Evolutionary conservation across 441 rosid genomes (phyloP), one percentile per base, ranked within the genome.

Genomic region (Populus trichocarpa): DNA sequence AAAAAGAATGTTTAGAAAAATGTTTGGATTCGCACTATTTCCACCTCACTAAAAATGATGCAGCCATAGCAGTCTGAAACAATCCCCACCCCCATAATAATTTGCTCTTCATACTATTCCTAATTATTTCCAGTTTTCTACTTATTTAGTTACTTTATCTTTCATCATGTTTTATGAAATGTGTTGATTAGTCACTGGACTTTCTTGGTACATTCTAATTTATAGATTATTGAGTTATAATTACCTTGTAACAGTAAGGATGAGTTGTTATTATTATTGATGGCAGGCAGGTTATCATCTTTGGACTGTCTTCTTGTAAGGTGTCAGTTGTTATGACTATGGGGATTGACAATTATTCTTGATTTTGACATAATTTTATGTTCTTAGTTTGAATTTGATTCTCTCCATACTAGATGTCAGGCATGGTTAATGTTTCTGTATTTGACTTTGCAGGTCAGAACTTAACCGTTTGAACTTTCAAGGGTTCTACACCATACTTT

Each of bases 401-500:
- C 57, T 46, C 57, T 46, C 57, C 20, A 46, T 46, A 14, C 57
- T 14, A 46, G 57, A 46, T 46, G 57, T 14, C 57, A 46, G 57
- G 57, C 57, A 14, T 46, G 20, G 18, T 46, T 13, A 46, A 46
- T 46, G 74, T 79, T 70, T 46, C 38, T 50, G 38, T 72, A 42
- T 70, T 71, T 53, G 50, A 53, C 77, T 63, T 85, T 77, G 66
- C 87, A 93, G 96, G 80, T 93, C 93, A 36, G 77, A 87, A 71
- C 88, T 89, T 59, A 89, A 84, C 69, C 92, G 98, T 74, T 78
- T 90, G 81, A 89, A 93, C 87, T 93, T 89, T 84, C 88, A 33
- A 82, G 98, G 97, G 76, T 95, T 95, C 87, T 93, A 95, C 79
- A 90, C 95, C 0, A 83, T 90, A 73, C 83, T 92, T 75, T 72